These are phyloP conservation scores for Pythium plurisporium DNA, from an alignment of 352 stramenopile genomes.

Conservation along the genomic window DNA sequence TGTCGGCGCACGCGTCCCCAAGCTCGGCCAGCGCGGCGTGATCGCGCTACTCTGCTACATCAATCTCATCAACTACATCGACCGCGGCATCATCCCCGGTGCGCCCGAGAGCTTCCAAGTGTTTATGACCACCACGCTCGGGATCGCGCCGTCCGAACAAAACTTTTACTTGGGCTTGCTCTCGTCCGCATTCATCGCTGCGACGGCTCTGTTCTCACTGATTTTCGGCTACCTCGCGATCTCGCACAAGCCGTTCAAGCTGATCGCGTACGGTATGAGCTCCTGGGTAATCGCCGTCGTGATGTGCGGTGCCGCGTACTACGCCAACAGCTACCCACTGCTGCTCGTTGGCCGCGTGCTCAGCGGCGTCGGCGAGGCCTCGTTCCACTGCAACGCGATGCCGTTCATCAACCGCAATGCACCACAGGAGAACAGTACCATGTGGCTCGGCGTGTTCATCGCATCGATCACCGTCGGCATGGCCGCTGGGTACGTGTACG, in stretches of 20 bases:
- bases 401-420: conserved; percentile 92
- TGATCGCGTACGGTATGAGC: conserved; percentile 86
- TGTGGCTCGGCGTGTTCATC: conserved; percentile 92
- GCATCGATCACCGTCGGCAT: conserved; percentile 90
- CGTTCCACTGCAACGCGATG: conserved; percentile 90
- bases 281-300: conserved; percentile 89
- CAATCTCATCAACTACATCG: conserved; percentile 94
- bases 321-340: conserved; percentile 82
- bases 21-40: conserved; percentile 28
- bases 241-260: conserved; percentile 82
- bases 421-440: conserved; percentile 50
- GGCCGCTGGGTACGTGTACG: conserved; percentile 90
- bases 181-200: conserved; percentile 94
- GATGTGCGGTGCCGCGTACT: conserved; percentile 74
- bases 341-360: conserved; percentile 86
- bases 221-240: conserved; percentile 90
- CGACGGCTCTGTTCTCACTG: conserved; percentile 89
- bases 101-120: conserved; percentile 88
- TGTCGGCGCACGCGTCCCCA: too few species aligned
- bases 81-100: conserved; percentile 94
- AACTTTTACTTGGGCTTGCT: conserved; percentile 85
- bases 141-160: conserved; percentile 51
- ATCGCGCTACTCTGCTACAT: conserved; percentile 86
- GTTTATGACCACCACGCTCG: conserved; percentile 85
- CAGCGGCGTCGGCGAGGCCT: conserved; percentile 88